Percentiles rank a stretch among this genome's conserved stretches.
Conservation (phyloP, 345 rosid genomes). For the Dovyalis caffra region DNA sequence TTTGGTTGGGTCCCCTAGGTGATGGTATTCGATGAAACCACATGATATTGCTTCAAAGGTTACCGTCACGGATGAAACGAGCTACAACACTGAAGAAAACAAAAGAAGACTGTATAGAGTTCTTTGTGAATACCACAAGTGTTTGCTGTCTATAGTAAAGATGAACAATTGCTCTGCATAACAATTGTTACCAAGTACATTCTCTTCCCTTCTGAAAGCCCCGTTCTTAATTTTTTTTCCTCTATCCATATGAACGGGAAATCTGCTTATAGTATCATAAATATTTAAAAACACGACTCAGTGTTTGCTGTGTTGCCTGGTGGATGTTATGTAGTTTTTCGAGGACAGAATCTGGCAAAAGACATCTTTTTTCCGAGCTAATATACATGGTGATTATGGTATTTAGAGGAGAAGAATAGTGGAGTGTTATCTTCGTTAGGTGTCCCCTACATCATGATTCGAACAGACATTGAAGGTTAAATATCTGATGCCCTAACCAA, state of each 20-base stretch:
- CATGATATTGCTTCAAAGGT: conserved; percentile 34
- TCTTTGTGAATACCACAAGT: conserved; percentile 43
- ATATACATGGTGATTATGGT: not conserved
- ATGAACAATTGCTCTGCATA: conserved; percentile 12
- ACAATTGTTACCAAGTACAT: conserved; percentile 5
- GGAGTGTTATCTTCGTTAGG: too few species aligned
- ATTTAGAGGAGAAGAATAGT: too few species aligned
- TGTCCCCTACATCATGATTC: too few species aligned
- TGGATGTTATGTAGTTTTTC: not conserved
- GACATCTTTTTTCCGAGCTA: not conserved
- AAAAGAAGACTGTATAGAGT: conserved; percentile 19
- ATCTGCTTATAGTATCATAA: conserved; percentile 1
- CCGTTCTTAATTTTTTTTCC: not conserved
- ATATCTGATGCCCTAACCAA: too few species aligned
- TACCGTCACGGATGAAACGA: conserved; percentile 33
- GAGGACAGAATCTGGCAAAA: not conserved
- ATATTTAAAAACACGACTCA: not conserved
- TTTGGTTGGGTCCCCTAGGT: conserved; percentile 35
- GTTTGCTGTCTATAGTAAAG: conserved; percentile 29
- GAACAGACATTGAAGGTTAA: too few species aligned
- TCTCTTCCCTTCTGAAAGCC: not conserved
- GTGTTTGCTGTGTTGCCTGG: not conserved
- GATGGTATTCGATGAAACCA: conserved; percentile 64
- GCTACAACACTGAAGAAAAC: conserved; percentile 5
- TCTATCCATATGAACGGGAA: not conserved